These are phyloP conservation scores for Francoa sonchifolia DNA, from an alignment of 441 rosid genomes.

Conservation along the genomic window DNA sequence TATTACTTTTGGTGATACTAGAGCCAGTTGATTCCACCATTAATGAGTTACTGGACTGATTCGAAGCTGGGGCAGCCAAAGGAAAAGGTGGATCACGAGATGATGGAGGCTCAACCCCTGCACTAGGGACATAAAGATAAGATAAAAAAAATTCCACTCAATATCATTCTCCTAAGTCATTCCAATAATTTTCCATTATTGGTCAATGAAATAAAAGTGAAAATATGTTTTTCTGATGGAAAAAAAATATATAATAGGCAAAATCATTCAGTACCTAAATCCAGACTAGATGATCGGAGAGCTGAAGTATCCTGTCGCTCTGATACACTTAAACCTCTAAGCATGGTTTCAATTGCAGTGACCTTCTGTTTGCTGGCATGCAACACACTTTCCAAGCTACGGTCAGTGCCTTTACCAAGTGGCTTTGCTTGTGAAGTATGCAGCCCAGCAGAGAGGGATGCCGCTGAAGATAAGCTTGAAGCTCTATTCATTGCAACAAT, in stretches of 20 bases:
- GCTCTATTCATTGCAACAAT: constrained; percentile 92
- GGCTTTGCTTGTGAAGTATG: constrained; percentile 65
- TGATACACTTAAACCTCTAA: constrained; percentile 79
- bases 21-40: constrained; percentile 43
- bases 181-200: constrained; percentile 4
- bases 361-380: constrained; percentile 99
- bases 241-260: constrained; percentile 4
- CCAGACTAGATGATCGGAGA: constrained; percentile 84
- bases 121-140: constrained; percentile 78
- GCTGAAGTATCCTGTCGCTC: constrained; percentile 66
- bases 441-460: constrained; percentile 69
- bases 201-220: constrained; percentile 11
- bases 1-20: constrained; percentile 42
- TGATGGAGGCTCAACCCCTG: constrained; percentile 99
- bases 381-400: constrained; percentile 89
- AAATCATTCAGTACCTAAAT: constrained; percentile 73
- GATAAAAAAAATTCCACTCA: constrained; percentile 53
- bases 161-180: constrained; percentile 5
- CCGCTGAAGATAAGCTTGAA: constrained; percentile 62
- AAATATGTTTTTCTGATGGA: constrained; percentile 1
- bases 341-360: constrained; percentile 98
- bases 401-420: constrained; percentile 61
- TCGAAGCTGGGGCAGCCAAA: constrained; percentile 65
- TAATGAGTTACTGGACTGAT: constrained; percentile 35
- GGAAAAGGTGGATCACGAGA: constrained; percentile 95